Conservation (phyloP, 441 rosid genomes). For the Syzygium malaccense region DNA sequence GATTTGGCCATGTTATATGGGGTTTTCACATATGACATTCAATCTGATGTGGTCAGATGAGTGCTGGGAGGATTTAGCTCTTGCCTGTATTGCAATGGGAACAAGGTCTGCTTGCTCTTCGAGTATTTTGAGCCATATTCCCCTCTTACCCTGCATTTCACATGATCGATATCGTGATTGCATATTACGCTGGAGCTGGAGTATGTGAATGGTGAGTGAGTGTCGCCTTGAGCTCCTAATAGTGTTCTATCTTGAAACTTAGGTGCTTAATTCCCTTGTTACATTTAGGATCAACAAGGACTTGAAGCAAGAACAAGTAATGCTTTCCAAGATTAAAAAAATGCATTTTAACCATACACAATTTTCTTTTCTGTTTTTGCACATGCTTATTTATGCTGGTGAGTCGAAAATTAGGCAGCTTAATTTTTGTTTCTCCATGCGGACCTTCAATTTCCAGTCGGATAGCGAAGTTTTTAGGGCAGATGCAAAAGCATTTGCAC, state of each 20-base stretch:
- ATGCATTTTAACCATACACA: not conserved
- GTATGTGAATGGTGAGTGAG: not conserved
- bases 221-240: not conserved
- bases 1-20: not conserved
- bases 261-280: not conserved
- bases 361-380: not conserved
- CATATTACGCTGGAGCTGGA: not conserved
- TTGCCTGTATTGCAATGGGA: constrained; percentile 40
- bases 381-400: not conserved
- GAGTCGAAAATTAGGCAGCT: not conserved
- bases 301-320: not conserved
- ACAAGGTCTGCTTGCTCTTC: constrained; percentile 23
- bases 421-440: not conserved
- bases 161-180: not conserved
- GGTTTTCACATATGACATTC: not conserved
- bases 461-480: constrained; percentile 25
- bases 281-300: not conserved
- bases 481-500: constrained; percentile 30
- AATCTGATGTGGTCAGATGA: not conserved
- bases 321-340: not conserved
- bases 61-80: not conserved
- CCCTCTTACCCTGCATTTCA: constrained; percentile 30
- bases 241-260: not conserved
- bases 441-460: constrained; percentile 31
- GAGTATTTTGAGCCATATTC: constrained; percentile 36